Evolutionary conservation across 2,329 filamentous ascomycete genomes (phyloP), one percentile per base, ranked within the genome.

Genomic region (Alternaria hordeiaustralica): DNA sequence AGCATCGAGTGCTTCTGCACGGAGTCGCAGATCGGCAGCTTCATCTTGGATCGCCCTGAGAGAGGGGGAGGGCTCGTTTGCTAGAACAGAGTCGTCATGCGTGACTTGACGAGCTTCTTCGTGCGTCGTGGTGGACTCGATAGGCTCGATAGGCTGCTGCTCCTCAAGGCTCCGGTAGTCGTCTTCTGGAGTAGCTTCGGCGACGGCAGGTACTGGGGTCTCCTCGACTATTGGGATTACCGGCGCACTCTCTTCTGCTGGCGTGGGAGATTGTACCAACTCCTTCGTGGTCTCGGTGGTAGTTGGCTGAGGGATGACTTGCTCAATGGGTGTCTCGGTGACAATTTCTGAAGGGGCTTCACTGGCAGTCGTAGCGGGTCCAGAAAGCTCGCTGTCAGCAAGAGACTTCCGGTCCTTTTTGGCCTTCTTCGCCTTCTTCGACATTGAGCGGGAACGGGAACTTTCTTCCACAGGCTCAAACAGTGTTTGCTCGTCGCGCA

Each of bases 371-470:
- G 58, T 51, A 36, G 55, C 33, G 25, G 63, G 15, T n/a, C 41
- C 50, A 10, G 36, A 10, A 11, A 18, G 8, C 11, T 59, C 60
- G 3, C 23, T 49, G 25, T 65, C 60, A 13, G 61, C 62, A 25
- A 55, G n/a, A 13, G 23, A n/a, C 12, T 69, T 63, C n/a, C 63
- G 41, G 8, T 46, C 60, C 21, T 64, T 72, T 59, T 68, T 70
- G 30, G 50, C 55, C 63, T 78, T 75, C 65, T 66, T 78, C 70
- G 68, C 68, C 61, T 78, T 77, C 56, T 73, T 76, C 49, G 64
- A 72, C n/a, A 20, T 54, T n/a, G 57, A 70, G 57, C 49, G 65
- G 30, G 62, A 62, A 55, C 66, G 63, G 18, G 69, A n/a, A 26
- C 55, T 25, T 4, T 68, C 61, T 3, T 61, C 33, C n/a, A 47